phyloP scores from a whole-genome alignment of 495 filamentous ascomycete species.

The Talaromyces proteolyticus region DNA sequence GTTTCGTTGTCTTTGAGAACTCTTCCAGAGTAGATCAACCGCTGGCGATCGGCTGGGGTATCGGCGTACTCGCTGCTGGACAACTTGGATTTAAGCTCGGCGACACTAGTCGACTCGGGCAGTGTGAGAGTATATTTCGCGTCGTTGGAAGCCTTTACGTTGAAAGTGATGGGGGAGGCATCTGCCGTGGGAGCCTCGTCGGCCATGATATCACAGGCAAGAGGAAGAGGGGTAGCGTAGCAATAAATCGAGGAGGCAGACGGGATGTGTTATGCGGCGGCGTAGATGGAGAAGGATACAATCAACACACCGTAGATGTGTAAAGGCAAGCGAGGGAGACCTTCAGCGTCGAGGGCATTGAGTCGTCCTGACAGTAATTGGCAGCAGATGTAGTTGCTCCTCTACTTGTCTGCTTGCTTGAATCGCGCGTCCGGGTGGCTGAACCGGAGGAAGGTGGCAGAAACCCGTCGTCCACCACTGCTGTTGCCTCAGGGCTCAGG shows the following conservation, averaged over 20 bases:
- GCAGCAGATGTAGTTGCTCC: no score
- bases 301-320: no score
- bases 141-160: slow-evolving; percentile 86
- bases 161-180: slow-evolving; percentile 74
- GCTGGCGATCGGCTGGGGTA: slow-evolving; percentile 78
- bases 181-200: slow-evolving; percentile 39
- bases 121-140: slow-evolving; percentile 78
- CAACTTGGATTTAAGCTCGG: slow-evolving; percentile 85
- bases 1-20: slow-evolving; percentile 92
- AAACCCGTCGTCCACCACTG: slow-evolving; percentile 27
- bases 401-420: no score
- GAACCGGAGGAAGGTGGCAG: slow-evolving; percentile 27
- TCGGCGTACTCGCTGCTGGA: slow-evolving; percentile 73
- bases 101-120: slow-evolving; percentile 66
- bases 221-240: not conserved
- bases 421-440: not conserved
- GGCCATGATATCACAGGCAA: slow-evolving; percentile 27
- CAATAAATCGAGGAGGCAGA: not conserved
- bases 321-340: no score
- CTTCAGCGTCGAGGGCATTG: no score
- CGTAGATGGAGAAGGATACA: no score
- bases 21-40: slow-evolving; percentile 94
- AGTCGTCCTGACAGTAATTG: no score
- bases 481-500: not conserved
- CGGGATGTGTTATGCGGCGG: no score